A percentile compares a stretch with the other conserved stretches of the same genome.
phyloP scores from a whole-genome alignment of 257 asterid genomes.

The Nicotiana obtusifolia region DNA sequence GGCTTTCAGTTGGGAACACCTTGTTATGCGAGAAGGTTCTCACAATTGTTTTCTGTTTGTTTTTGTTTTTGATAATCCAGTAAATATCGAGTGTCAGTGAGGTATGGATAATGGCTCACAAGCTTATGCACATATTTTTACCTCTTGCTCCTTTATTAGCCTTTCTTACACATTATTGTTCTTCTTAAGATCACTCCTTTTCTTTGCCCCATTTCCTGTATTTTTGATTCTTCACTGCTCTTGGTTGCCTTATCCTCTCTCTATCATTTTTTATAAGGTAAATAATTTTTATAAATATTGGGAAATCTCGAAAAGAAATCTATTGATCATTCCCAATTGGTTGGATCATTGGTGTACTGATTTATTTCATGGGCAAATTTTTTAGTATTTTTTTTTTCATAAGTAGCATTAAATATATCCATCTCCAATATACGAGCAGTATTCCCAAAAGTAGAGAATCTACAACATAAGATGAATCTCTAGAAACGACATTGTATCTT shows the following conservation, averaged over 20 bases:
- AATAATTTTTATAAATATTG: neutral
- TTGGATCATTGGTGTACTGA: slow-evolving; percentile 3
- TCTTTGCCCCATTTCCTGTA: neutral
- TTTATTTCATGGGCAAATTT: neutral
- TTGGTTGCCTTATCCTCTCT: neutral
- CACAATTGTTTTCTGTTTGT: too few relatives aligned
- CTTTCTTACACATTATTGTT: neutral
- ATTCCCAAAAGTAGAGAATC: neutral
- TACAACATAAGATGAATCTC: neutral
- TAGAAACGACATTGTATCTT: neutral
- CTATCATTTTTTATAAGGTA: neutral
- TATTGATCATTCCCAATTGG: neutral
- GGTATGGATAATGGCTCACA: neutral
- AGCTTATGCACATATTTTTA: neutral
- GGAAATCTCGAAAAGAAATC: neutral
- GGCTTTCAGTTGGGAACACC: neutral
- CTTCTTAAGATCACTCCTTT: neutral
- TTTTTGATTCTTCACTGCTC: neutral
- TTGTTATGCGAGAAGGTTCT: neutral
- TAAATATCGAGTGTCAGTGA: too few relatives aligned
- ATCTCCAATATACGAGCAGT: neutral
- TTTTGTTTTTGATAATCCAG: too few relatives aligned
- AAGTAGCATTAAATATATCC: neutral
- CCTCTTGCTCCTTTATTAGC: neutral
- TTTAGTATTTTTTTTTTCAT: neutral